A percentile compares a stretch with the other conserved stretches of the same genome.
These are phyloP conservation scores for Penicillium sp. DNA, from an alignment of 2,329 filamentous ascomycete species.

Conservation along the genomic window DNA sequence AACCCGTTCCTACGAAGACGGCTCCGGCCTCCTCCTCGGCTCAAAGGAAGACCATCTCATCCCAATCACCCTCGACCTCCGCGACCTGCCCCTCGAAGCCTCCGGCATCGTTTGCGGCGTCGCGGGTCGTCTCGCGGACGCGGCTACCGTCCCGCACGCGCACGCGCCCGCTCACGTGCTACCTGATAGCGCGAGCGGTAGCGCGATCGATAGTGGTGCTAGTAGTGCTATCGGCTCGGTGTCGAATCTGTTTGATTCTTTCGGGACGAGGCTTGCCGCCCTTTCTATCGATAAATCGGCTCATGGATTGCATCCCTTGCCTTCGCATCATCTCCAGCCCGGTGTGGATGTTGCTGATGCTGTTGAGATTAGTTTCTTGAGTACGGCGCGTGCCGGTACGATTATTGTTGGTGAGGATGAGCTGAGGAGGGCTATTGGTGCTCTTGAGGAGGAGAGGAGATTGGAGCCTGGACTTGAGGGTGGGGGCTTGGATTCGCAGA, in stretches of 20 bases:
- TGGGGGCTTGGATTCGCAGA: neutral
- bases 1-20: slow-evolving; percentile 20
- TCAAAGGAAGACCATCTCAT: slow-evolving; percentile 61
- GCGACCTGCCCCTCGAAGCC: slow-evolving; percentile 70
- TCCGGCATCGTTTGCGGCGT: slow-evolving; percentile 94
- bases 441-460: slow-evolving; percentile 41
- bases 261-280: slow-evolving; percentile 10
- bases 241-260: slow-evolving; percentile 13
- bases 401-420: slow-evolving; percentile 75
- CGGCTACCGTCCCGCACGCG: slow-evolving; percentile 42
- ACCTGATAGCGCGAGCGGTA: slow-evolving; percentile 2
- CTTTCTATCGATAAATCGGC: slow-evolving; percentile 1
- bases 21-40: slow-evolving; percentile 64
- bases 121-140: slow-evolving; percentile 69
- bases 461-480: neutral
- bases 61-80: slow-evolving; percentile 81
- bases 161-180: too few species aligned
- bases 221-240: slow-evolving; percentile 17
- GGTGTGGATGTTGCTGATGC: slow-evolving; percentile 30
- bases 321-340: slow-evolving; percentile 3
- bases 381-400: slow-evolving; percentile 76
- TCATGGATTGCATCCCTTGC: neutral
- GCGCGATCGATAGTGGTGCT: slow-evolving; percentile 9
- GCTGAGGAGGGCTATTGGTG: slow-evolving; percentile 62
- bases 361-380: slow-evolving; percentile 81